phyloP scores from a whole-genome alignment of 2,329 filamentous ascomycete genomes.

The Cercospora beticola region DNA sequence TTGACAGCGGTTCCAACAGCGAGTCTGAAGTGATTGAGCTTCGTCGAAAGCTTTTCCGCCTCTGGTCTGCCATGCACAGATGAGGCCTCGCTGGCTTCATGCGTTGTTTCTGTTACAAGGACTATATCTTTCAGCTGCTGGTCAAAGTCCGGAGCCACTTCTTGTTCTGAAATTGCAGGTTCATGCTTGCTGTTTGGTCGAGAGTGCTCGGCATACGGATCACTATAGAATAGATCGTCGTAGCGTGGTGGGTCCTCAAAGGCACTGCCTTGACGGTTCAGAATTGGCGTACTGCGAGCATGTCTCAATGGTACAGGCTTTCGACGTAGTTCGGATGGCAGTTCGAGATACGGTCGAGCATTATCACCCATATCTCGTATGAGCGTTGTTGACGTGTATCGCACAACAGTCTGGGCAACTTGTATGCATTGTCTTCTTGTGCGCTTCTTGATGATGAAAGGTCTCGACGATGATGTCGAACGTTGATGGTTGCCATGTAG shows the following conservation, averaged over 20 bases:
- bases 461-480: background rate
- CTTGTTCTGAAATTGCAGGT: background rate
- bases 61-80: background rate
- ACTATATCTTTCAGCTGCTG: constrained; percentile 9
- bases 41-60: background rate
- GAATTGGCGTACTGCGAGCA: constrained; percentile 7
- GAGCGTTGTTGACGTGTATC: background rate
- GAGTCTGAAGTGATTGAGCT: constrained; percentile 3
- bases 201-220: background rate
- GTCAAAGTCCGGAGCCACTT: background rate
- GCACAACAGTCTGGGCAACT: background rate
- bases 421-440: background rate
- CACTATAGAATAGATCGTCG: constrained; percentile 4
- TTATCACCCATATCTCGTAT: background rate
- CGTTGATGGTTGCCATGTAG: background rate
- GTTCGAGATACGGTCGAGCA: background rate
- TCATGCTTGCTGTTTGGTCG: background rate
- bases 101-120: background rate
- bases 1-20: constrained; percentile 3
- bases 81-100: background rate
- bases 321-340: background rate
- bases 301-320: constrained; percentile 5
- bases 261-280: background rate
- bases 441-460: background rate
- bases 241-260: background rate